These are phyloP conservation scores for Nicotiana obtusifolia DNA, from an alignment of 257 asterid species.

Conservation along the genomic window DNA sequence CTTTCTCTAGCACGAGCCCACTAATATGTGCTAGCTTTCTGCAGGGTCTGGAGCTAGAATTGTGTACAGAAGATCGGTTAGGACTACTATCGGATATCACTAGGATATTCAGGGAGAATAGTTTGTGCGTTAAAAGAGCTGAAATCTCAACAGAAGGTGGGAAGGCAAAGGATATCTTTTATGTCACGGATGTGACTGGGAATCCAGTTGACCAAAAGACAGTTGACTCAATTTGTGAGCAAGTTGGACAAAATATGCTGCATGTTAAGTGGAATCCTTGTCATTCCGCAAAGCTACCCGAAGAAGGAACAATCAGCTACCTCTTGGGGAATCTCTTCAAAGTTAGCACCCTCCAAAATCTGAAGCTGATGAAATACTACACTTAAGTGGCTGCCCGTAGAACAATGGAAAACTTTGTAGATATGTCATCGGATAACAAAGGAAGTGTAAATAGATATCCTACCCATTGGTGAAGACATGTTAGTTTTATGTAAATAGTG, in stretches of 20 bases:
- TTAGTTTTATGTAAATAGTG: background rate
- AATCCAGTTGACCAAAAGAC: conserved; percentile 55
- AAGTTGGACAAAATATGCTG: conserved; percentile 49
- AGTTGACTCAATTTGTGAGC: conserved; percentile 57
- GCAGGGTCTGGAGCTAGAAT: conserved; percentile 68
- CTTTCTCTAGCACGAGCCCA: background rate
- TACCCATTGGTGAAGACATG: background rate
- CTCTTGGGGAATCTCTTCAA: conserved; percentile 52
- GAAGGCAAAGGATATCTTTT: conserved; percentile 59
- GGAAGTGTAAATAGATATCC: conserved; percentile 2
- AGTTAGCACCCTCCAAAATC: conserved; percentile 28
- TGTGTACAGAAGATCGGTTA: conserved; percentile 54
- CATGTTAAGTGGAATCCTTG: conserved; percentile 47
- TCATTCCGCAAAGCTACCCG: conserved; percentile 33
- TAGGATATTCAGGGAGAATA: conserved; percentile 67
- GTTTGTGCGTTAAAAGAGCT: conserved; percentile 67
- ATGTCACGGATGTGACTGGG: conserved; percentile 67
- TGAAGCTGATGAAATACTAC: conserved; percentile 29
- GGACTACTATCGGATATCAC: conserved; percentile 77
- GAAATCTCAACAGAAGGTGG: conserved; percentile 67
- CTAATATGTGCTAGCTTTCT: conserved; percentile 11
- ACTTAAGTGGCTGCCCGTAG: conserved; percentile 5
- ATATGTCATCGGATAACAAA: background rate
- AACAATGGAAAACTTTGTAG: conserved; percentile 4
- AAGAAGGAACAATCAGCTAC: conserved; percentile 49